Conservation (phyloP, 1,284 basidiomycete genomes). For the Schizophyllum amplum region DNA sequence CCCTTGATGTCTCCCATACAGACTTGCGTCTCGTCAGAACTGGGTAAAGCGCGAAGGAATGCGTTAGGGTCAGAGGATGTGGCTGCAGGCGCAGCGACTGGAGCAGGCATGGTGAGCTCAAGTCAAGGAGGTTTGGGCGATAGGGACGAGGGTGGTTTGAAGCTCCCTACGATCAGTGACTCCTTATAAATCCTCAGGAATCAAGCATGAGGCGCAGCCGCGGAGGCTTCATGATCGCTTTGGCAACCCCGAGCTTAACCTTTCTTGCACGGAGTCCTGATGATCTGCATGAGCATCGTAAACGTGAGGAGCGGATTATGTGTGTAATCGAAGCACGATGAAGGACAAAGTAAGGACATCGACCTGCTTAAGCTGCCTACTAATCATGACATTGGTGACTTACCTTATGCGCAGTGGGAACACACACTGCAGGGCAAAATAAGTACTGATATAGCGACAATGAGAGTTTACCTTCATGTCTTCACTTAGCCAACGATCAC, state of each 20-base stretch:
- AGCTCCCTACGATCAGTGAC: not conserved
- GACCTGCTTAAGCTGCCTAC: not conserved
- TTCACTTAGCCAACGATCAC: too few relatives aligned
- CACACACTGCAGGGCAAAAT: too few relatives aligned
- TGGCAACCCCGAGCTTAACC: not conserved
- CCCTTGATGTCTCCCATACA: slow-evolving; percentile 26
- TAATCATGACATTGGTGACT: too few relatives aligned
- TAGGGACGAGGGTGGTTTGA: too few relatives aligned
- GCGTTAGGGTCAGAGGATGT: not conserved
- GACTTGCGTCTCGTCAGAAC: not conserved
- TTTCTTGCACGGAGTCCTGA: not conserved
- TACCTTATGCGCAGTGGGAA: too few relatives aligned
- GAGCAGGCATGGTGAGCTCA: too few relatives aligned
- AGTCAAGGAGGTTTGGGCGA: too few relatives aligned
- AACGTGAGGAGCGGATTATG: not conserved
- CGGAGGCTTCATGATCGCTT: not conserved
- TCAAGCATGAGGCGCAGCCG: not conserved
- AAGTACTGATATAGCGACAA: too few relatives aligned
- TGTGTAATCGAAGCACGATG: not conserved
- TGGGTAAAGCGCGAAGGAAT: not conserved
- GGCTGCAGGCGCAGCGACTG: not conserved
- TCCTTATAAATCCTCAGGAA: not conserved
- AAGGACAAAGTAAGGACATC: not conserved
- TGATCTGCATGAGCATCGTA: not conserved
- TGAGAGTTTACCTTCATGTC: too few relatives aligned